These are phyloP conservation scores for Auricularia heimuer DNA, from an alignment of 768 basidiomycete species.

Conservation along the genomic window DNA sequence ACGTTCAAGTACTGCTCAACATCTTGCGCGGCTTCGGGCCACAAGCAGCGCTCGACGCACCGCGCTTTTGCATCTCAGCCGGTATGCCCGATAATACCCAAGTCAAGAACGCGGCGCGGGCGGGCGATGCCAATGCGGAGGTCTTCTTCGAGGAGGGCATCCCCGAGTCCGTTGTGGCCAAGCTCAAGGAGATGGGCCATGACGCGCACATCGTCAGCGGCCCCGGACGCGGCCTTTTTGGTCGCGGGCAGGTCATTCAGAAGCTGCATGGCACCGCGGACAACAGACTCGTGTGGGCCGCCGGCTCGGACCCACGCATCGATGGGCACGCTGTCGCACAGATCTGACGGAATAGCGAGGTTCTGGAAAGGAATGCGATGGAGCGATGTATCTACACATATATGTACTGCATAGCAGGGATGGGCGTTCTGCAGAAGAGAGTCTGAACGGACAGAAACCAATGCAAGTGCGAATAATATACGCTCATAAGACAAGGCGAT, in stretches of 20 bases:
- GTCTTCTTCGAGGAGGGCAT: constrained; percentile 88
- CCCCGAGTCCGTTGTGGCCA: constrained; percentile 45
- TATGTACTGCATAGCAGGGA: constrained; percentile 5
- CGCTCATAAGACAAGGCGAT: neutral
- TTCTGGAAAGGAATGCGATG: constrained; percentile 1
- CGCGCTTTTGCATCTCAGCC: constrained; percentile 91
- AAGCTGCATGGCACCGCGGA: constrained; percentile 57
- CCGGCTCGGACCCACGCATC: constrained; percentile 80
- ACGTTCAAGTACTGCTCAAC: constrained; percentile 89
- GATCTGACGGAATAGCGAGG: constrained; percentile 27
- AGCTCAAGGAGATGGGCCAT: constrained; percentile 83
- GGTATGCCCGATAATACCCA: constrained; percentile 52
- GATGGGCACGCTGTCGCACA: constrained; percentile 86
- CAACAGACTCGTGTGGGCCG: constrained; percentile 75
- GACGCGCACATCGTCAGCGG: constrained; percentile 56
- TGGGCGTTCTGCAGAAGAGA: neutral
- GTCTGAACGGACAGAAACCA: no score
- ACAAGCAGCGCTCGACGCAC: constrained; percentile 88
- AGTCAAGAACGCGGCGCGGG: constrained; percentile 29
- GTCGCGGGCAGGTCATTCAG: constrained; percentile 87
- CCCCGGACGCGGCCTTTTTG: constrained; percentile 55
- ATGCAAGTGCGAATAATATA: no score
- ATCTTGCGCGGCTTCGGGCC: constrained; percentile 78
- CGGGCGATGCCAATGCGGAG: constrained; percentile 68
- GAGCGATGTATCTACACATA: constrained; percentile 1